A percentile compares a stretch with the other conserved stretches of the same genome.
phyloP scores from a whole-genome alignment of 2,329 filamentous ascomycete species.

The Aspergillus ruber region DNA sequence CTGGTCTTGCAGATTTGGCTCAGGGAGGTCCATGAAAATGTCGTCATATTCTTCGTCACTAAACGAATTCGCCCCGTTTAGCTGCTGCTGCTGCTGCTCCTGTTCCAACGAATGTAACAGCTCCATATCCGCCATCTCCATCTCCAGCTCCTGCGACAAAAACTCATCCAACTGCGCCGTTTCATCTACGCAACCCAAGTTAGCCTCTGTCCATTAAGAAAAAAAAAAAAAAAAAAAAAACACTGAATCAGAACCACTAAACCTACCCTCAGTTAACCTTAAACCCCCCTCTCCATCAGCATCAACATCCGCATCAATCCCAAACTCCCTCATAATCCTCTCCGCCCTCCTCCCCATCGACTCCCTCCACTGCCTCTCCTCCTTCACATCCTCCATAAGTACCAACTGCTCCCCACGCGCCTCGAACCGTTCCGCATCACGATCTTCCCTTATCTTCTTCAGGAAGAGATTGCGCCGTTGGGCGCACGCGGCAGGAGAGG shows the following conservation, averaged over 20 bases:
- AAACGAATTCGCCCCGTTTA: slow-evolving; percentile 14
- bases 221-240: neutral
- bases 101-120: slow-evolving; percentile 11
- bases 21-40: slow-evolving; percentile 59
- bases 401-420: slow-evolving; percentile 38
- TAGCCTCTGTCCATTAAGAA: too few species aligned
- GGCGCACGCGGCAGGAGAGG: slow-evolving; percentile 23
- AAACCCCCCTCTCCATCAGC: slow-evolving; percentile 16
- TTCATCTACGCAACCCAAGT: too few species aligned
- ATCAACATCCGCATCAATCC: slow-evolving; percentile 7
- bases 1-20: slow-evolving; percentile 31
- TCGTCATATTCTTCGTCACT: slow-evolving; percentile 57
- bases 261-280: neutral
- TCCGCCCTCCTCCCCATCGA: slow-evolving; percentile 29
- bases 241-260: too few species aligned
- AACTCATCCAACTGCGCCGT: slow-evolving; percentile 30
- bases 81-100: slow-evolving; percentile 3
- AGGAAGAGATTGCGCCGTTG: slow-evolving; percentile 35
- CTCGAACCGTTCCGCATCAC: slow-evolving; percentile 34
- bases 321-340: slow-evolving; percentile 12
- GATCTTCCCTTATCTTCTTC: slow-evolving; percentile 35
- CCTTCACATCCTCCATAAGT: slow-evolving; percentile 36
- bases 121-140: slow-evolving; percentile 19
- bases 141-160: slow-evolving; percentile 27
- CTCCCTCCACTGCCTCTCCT: slow-evolving; percentile 34